Evolutionary conservation across 1,139 yeast species (phyloP), one percentile per base, ranked within the genome.

Genomic region (Lodderomyces beijingensis): DNA sequence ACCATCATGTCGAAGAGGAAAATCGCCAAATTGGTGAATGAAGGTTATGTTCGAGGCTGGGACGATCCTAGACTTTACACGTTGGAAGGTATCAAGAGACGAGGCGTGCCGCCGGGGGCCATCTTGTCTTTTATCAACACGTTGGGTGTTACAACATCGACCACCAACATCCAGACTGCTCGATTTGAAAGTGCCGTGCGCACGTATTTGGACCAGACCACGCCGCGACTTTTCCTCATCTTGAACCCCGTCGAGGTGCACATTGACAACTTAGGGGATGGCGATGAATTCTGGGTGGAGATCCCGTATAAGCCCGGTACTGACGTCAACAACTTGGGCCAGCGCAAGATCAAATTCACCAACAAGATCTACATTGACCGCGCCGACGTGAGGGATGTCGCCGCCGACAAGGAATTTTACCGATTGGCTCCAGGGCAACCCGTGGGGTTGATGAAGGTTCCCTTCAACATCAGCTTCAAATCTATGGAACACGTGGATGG

Each of bases 91-190:
- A 79, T 93, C 40, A 83, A 87, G 55, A 85, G 99, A 60, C 85
- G 99, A 57, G 99, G 99, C 65, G 81, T 93, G 6, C 98, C 99
- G 44, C 98, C 99, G n/a, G 97, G 97, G 23, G 96, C 97, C 16
- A 86, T 93, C 54, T 71, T 93, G 50, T 76, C 88, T 25, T 93
- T 93, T 57, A 85, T 93, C 51, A 87, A 89, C 55, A 93, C 96
- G 30, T 74, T 93, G 46, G 99, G 99, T 50, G 98, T 93, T 35
- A 93, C 98, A 31, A 91, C 97, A 2, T 74, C 89, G 31, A 83
- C 89, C 27, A 82, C 96, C 30, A 88, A 87, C 53, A 93, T 93
- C 55, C 96, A 91, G 67, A 83, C 77, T 16, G 75, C 77, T 8
- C 74, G 98, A 57, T 88, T 93, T 53, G 99, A 93, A 54, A 77